Conservation (phyloP, 1,284 basidiomycete genomes). For the Trichosporon coremiiforme region DNA sequence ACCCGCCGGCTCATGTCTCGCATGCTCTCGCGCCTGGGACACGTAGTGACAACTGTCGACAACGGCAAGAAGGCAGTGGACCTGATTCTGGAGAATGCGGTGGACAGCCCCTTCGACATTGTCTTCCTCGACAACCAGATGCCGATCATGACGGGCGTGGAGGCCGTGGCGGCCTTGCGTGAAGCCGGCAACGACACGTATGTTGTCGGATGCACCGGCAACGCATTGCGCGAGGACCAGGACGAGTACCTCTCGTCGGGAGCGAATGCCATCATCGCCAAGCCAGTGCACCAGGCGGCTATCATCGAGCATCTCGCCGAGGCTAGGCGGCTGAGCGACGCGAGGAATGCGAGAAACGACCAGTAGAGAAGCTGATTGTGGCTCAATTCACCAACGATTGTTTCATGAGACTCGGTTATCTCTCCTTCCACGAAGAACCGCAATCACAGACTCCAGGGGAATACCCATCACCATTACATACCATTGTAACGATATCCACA, state of each 20-base stretch:
- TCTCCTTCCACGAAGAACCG: neutral
- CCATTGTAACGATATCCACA: neutral
- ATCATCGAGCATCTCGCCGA: constrained; percentile 46
- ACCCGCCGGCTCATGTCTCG: constrained; percentile 81
- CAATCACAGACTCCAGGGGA: neutral
- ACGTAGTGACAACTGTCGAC: constrained; percentile 76
- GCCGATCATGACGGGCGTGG: constrained; percentile 76
- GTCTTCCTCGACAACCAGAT: constrained; percentile 47
- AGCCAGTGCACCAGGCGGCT: constrained; percentile 51
- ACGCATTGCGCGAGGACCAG: constrained; percentile 65
- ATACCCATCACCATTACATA: neutral
- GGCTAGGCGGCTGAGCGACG: constrained; percentile 36
- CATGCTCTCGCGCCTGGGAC: constrained; percentile 75
- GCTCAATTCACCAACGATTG: neutral
- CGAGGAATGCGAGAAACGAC: neutral
- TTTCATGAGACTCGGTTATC: neutral
- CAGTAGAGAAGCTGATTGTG: neutral
- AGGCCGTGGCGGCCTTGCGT: constrained; percentile 68
- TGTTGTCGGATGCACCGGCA: constrained; percentile 69
- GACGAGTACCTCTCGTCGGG: constrained; percentile 76
- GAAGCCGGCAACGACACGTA: constrained; percentile 69
- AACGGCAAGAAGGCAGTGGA: constrained; percentile 80
- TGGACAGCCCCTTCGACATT: constrained; percentile 26
- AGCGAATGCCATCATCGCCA: constrained; percentile 60
- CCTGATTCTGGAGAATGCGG: constrained; percentile 59